Percentiles rank a stretch among this genome's conserved stretches.
Evolutionary conservation across 2,329 filamentous ascomycete species (phyloP).

Genomic region (Thielaviopsis populi): DNA sequence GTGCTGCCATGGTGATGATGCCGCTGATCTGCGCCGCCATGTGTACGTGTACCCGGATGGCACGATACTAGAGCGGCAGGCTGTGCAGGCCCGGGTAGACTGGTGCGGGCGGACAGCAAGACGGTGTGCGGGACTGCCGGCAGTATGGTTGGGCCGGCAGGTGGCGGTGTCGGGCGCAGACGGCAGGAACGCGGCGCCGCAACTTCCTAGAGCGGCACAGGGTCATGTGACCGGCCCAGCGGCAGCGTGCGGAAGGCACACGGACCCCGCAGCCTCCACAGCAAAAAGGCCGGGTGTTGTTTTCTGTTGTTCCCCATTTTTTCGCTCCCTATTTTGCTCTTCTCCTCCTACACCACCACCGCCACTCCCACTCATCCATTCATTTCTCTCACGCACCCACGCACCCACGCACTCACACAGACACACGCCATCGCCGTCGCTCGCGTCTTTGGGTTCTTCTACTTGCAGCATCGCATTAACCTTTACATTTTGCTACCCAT

Average conservation of each 20-base stretch:
- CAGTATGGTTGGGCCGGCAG: neutral
- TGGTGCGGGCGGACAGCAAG: neutral
- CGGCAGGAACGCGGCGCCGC: neutral
- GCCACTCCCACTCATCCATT: neutral
- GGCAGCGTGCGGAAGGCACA: neutral
- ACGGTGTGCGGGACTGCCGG: neutral
- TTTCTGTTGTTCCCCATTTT: neutral
- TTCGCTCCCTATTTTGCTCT: neutral
- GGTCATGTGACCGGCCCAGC: neutral
- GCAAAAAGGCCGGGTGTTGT: neutral
- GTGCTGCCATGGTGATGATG: constrained; percentile 2
- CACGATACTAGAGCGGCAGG: neutral
- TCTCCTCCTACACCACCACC: neutral
- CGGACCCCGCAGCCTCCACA: neutral
- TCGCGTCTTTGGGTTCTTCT: neutral
- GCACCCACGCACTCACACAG: neutral
- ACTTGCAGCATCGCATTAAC: neutral
- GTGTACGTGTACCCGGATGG: neutral
- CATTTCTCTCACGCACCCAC: neutral
- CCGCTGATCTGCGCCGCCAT: neutral
- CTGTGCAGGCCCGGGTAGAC: neutral
- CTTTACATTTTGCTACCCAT: constrained; percentile 4
- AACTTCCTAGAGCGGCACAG: neutral
- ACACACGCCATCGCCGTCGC: neutral
- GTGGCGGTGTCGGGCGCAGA: neutral